Evolutionary conservation across 352 stramenopile genomes (phyloP).

Genomic region (Paralagenidium karlingii): DNA sequence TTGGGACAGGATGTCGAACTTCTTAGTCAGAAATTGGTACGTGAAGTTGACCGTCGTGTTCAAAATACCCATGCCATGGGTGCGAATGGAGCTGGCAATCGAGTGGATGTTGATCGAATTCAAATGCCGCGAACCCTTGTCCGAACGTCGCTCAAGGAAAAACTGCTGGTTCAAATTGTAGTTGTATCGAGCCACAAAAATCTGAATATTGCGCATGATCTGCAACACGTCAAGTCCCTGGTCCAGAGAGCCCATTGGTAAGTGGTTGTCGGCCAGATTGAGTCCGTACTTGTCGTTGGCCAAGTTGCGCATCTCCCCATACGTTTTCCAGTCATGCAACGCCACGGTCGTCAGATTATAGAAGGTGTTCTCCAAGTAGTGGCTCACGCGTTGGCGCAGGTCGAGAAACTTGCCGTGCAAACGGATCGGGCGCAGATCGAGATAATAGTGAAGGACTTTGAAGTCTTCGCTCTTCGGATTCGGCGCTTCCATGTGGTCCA

Average conservation of each 20-base stretch:
- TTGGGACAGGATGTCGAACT: conserved; percentile 85
- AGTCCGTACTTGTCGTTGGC: conserved; percentile 90
- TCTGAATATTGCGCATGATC: conserved; percentile 94
- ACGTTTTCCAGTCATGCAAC: conserved; percentile 94
- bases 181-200: conserved; percentile 85
- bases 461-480: conserved; percentile 78
- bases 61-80: conserved; percentile 93
- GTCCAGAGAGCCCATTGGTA: conserved; percentile 89
- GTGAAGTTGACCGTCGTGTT: conserved; percentile 94
- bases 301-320: conserved; percentile 88
- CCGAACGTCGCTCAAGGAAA: conserved; percentile 87
- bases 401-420: conserved; percentile 83
- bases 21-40: conserved; percentile 90
- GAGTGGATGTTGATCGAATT: conserved; percentile 90
- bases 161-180: conserved; percentile 95
- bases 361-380: conserved; percentile 91
- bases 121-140: conserved; percentile 86
- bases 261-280: conserved; percentile 80
- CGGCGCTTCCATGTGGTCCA: conserved; percentile 76
- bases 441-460: conserved; percentile 73
- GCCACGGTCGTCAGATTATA: conserved; percentile 92
- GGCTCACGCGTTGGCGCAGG: conserved; percentile 74
- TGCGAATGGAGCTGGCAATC: conserved; percentile 84
- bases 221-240: conserved; percentile 89
- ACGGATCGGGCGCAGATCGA: conserved; percentile 78